These are phyloP conservation scores for Colletotrichum cordylinicola DNA, from an alignment of 2,329 filamentous ascomycete genomes.

Conservation along the genomic window DNA sequence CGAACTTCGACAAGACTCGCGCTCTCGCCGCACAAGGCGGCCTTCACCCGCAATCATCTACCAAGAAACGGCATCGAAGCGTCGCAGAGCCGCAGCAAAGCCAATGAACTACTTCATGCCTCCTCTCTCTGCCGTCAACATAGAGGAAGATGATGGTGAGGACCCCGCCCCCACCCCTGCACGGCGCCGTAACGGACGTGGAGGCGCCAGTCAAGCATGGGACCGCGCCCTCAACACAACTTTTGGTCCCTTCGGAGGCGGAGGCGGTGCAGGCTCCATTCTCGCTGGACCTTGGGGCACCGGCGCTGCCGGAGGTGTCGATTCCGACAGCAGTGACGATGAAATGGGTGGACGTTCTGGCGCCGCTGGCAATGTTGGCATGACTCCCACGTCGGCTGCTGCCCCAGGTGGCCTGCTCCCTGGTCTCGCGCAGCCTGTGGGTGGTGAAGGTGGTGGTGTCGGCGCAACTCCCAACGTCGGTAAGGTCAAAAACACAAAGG, in stretches of 20 bases:
- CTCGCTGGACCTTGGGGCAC: slow-evolving; percentile 78
- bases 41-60: slow-evolving; percentile 65
- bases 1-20: slow-evolving; percentile 63
- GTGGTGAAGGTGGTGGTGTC: slow-evolving; percentile 33
- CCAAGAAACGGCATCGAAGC: slow-evolving; percentile 56
- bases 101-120: slow-evolving; percentile 87
- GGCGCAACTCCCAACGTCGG: slow-evolving; percentile 79
- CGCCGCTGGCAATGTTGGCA: slow-evolving; percentile 58
- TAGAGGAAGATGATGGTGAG: slow-evolving; percentile 77
- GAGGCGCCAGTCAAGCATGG: slow-evolving; percentile 65
- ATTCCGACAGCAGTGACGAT: slow-evolving; percentile 97
- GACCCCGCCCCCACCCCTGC: slow-evolving; percentile 72
- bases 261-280: slow-evolving; percentile 72
- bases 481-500: slow-evolving; percentile 91
- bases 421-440: slow-evolving; percentile 38
- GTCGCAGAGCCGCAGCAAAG: slow-evolving; percentile 63
- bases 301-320: slow-evolving; percentile 77
- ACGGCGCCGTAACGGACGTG: slow-evolving; percentile 69
- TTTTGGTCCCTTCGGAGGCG: slow-evolving; percentile 88
- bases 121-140: slow-evolving; percentile 64
- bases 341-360: slow-evolving; percentile 73
- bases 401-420: slow-evolving; percentile 50
- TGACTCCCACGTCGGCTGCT: slow-evolving; percentile 61
- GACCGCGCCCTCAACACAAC: slow-evolving; percentile 88
- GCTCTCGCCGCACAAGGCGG: slow-evolving; percentile 54